Conservation (phyloP, 148 eudicot species). For the Amaranthus cruentus region DNA sequence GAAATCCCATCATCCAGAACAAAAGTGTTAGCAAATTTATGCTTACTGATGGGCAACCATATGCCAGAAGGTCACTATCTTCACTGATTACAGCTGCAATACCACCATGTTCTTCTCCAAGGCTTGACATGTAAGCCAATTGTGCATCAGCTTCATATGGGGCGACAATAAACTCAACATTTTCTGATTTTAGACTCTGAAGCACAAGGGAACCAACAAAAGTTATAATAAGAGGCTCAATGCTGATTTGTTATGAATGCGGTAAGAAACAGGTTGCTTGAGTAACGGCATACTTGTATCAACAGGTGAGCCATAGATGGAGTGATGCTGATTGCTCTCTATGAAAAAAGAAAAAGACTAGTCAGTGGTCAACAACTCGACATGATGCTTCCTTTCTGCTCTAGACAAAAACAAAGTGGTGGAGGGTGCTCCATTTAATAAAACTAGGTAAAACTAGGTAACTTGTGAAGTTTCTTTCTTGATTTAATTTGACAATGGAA, state of each 20-base stretch:
- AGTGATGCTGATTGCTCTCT: conserved; percentile 76
- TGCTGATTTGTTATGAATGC: not conserved
- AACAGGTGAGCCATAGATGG: conserved; percentile 73
- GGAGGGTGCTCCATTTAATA: not conserved
- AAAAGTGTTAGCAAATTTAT: conserved; percentile 14
- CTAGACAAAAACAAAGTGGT: not conserved
- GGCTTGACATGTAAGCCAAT: conserved; percentile 60
- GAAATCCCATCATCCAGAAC: not conserved
- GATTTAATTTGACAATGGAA: not conserved
- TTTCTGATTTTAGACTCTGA: conserved; percentile 59
- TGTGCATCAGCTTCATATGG: conserved; percentile 96
- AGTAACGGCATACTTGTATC: conserved; percentile 46
- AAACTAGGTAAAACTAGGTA: not conserved
- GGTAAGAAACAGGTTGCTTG: not conserved
- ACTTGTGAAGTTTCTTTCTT: not conserved
- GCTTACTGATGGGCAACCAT: conserved; percentile 82
- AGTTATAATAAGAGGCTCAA: conserved; percentile 1
- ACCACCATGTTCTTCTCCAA: conserved; percentile 58
- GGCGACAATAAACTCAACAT: conserved; percentile 71
- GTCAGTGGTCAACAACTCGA: conserved; percentile 2
- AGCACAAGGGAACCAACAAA: conserved; percentile 1
- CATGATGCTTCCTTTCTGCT: not conserved
- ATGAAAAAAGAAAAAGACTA: conserved; percentile 10
- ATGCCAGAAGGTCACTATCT: conserved; percentile 79
- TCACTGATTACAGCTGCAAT: conserved; percentile 68